Evolutionary conservation across 2,329 filamentous ascomycete genomes (phyloP).

Genomic region (Pseudogymnoascus sp.): DNA sequence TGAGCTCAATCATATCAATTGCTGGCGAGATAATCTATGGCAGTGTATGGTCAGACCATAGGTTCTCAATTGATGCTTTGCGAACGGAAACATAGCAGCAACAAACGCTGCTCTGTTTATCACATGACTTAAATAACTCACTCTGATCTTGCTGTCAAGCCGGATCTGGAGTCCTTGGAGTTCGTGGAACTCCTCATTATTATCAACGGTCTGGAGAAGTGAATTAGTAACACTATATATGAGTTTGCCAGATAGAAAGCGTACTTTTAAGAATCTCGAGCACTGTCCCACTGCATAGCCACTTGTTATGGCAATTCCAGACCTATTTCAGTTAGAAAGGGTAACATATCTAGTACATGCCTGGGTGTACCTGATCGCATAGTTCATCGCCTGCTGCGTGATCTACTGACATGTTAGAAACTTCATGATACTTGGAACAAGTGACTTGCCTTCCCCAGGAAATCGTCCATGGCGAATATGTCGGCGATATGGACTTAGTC

Average conservation of each 20-base stretch:
- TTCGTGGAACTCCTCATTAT: slow-evolving; percentile 59
- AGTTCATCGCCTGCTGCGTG: slow-evolving; percentile 61
- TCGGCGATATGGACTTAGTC: background rate
- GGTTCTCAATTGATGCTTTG: background rate
- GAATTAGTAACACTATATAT: background rate
- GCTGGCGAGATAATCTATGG: slow-evolving; percentile 74
- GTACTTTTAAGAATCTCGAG: slow-evolving; percentile 64
- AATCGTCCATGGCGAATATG: slow-evolving; percentile 29
- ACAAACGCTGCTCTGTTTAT: background rate
- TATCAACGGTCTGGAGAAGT: slow-evolving; percentile 53
- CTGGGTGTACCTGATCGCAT: slow-evolving; percentile 55
- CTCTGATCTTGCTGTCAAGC: slow-evolving; percentile 78
- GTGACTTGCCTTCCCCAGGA: slow-evolving; percentile 48
- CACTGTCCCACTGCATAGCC: slow-evolving; percentile 79
- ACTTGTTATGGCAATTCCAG: slow-evolving; percentile 78
- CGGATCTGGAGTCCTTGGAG: slow-evolving; percentile 63
- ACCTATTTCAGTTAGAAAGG: slow-evolving; percentile 34
- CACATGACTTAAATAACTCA: slow-evolving; percentile 30
- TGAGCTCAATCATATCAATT: slow-evolving; percentile 87
- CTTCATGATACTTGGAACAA: background rate
- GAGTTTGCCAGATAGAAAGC: slow-evolving; percentile 6
- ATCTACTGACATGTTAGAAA: slow-evolving; percentile 35
- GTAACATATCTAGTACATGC: background rate
- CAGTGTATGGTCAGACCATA: background rate
- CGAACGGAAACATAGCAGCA: background rate